Evolutionary conservation across 495 filamentous ascomycete genomes (phyloP).

Genomic region (Hypoxylon fuscum): DNA sequence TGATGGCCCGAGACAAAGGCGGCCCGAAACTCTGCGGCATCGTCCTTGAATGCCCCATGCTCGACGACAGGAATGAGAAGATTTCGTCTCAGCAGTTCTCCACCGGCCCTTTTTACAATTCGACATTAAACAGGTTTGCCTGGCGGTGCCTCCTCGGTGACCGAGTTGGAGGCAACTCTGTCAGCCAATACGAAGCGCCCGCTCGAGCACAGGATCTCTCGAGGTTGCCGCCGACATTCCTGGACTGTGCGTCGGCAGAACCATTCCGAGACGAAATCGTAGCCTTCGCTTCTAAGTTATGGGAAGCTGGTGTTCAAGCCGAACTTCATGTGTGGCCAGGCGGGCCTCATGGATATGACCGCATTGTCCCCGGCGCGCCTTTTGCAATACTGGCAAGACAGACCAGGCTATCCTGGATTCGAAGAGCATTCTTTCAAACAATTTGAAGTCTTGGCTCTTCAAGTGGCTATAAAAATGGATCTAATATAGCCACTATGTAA

Average conservation of each 20-base stretch:
- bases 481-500: conserved; percentile 19
- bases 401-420: conserved; percentile 45
- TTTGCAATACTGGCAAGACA: conserved; percentile 44
- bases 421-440: conserved; percentile 37
- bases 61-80: conserved; percentile 48
- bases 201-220: conserved; percentile 44
- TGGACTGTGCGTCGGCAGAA: conserved; percentile 48
- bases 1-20: conserved; percentile 45
- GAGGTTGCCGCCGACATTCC: conserved; percentile 43
- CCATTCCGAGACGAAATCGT: conserved; percentile 50
- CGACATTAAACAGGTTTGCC: conserved; percentile 45
- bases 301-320: conserved; percentile 45
- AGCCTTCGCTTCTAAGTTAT: conserved; percentile 46
- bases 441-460: conserved; percentile 28
- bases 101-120: conserved; percentile 46
- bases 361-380: conserved; percentile 42
- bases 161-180: conserved; percentile 39
- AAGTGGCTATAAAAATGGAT: conserved; percentile 3
- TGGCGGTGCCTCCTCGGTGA: conserved; percentile 47
- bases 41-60: conserved; percentile 48
- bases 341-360: conserved; percentile 46
- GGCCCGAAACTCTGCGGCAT: conserved; percentile 45
- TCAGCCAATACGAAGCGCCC: conserved; percentile 47
- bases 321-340: conserved; percentile 52
- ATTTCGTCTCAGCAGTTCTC: conserved; percentile 42